Base-by-base conservation (phyloP, 164 flowering plant genomes). In the Annona cherimola region DNA sequence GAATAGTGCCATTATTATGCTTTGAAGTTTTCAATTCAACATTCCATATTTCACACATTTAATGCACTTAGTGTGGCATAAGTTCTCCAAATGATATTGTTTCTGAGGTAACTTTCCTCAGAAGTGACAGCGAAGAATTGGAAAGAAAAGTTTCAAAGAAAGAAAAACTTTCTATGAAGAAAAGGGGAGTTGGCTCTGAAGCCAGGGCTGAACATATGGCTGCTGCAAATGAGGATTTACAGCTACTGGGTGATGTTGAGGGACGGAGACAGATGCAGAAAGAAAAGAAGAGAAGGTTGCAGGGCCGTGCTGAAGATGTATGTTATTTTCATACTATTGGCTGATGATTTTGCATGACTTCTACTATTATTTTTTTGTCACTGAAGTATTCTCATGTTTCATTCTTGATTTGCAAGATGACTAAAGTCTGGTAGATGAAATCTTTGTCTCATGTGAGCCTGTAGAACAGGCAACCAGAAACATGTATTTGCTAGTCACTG, bases 291-390 rank as follows among this genome's bases (percentile, higher is more conserved):
- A 93, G 97, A 60, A 85, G 91, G 76, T 85, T 86, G 67, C 90
- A 85, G 73, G 99, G 99, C 67, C 97, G 92, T 73, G 91, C 86
- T 79, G 95, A 93, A 61, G 96, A 90, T n/a, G 97, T 95, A 86
- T 68, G 68, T 67, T 72, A 14, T 35, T 42, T 67, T 35, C 9
- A 18, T 9, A 19, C 19, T 4, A 54, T 69, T 18, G 19, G 41
- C 7, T 50, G 57, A 50, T 50, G 9, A 16, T 50, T 50, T 18
- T 5, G 61, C 55, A 11, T 4, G 7, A 50, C 40, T 54, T 16
- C 60, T 69, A 40, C 46, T 65, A 12, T 74, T 65, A 0, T 61
- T 19, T 43, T n/a, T 12, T 5, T 43, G 16, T 43, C 3, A 63
- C 35, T 26, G n/a, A 44, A 42, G 4, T 20, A 63, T 26, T 5